Evolutionary conservation across 306 rosid species (phyloP).

Genomic region (Hippophae tibetana): DNA sequence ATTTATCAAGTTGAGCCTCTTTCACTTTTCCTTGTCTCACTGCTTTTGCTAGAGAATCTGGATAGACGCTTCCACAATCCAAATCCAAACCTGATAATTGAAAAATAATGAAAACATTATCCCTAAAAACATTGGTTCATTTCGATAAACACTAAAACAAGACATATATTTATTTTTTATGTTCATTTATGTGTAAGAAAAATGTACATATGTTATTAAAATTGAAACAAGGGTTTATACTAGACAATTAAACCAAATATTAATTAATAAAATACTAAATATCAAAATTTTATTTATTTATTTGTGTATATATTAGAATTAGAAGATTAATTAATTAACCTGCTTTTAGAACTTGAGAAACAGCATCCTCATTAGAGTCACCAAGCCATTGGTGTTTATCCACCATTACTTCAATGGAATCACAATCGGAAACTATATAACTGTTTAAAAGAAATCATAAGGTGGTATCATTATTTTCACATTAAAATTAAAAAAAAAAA

Average conservation of each 20-base stretch:
- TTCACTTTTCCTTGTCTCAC: constrained; percentile 11
- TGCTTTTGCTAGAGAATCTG: constrained; percentile 1
- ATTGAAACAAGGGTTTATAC: too few species aligned
- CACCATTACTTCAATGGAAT: constrained; percentile 16
- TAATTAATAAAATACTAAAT: not conserved
- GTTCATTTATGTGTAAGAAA: too few species aligned
- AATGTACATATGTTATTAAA: too few species aligned
- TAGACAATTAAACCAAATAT: not conserved
- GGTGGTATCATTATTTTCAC: not conserved
- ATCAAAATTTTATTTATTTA: not conserved
- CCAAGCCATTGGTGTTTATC: constrained; percentile 11
- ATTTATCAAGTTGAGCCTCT: constrained; percentile 12
- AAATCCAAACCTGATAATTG: constrained; percentile 11
- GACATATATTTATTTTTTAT: too few species aligned
- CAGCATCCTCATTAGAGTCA: constrained; percentile 10
- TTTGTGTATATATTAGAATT: not conserved
- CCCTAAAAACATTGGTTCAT: too few species aligned
- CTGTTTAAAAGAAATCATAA: not conserved
- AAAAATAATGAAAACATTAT: not conserved
- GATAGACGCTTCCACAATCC: constrained; percentile 15
- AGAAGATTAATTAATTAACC: not conserved
- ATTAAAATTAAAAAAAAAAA: not conserved
- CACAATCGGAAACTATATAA: constrained; percentile 22
- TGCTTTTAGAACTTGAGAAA: constrained; percentile 18
- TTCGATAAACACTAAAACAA: too few species aligned